Evolutionary conservation across 345 rosid genomes (phyloP).

Genomic region (Jatropha curcas): DNA sequence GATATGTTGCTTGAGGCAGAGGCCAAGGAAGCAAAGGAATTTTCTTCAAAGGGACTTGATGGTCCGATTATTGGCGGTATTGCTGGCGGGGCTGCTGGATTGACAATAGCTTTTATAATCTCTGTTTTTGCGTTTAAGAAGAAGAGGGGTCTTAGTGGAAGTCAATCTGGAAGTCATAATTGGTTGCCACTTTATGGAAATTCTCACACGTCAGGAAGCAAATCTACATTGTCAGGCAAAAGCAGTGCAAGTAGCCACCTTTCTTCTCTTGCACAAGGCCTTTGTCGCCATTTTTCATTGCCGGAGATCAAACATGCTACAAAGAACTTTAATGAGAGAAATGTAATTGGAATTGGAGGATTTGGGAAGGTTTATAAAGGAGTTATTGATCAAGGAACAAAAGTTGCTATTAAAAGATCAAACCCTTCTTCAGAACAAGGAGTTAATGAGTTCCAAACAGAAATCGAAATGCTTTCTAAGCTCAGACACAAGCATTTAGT

Average conservation of each 20-base stretch:
- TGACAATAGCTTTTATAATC: constrained; percentile 15
- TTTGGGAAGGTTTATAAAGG: constrained; percentile 38
- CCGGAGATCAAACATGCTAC: constrained; percentile 30
- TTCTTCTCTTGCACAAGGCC: constrained; percentile 28
- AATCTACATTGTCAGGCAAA: constrained; percentile 39
- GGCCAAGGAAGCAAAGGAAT: constrained; percentile 8
- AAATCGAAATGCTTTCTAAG: constrained; percentile 36
- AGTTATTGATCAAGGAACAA: constrained; percentile 28
- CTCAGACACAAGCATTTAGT: constrained; percentile 38
- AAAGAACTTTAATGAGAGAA: constrained; percentile 24
- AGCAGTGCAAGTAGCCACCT: constrained; percentile 25
- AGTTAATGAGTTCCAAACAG: constrained; percentile 32
- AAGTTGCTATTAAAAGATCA: constrained; percentile 33
- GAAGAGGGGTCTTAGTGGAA: constrained; percentile 12
- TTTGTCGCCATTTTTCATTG: constrained; percentile 33
- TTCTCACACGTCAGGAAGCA: constrained; percentile 34
- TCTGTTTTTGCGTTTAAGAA: constrained; percentile 14
- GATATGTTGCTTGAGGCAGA: constrained; percentile 13
- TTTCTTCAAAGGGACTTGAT: constrained; percentile 14
- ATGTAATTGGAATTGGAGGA: constrained; percentile 36
- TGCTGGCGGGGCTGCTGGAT: constrained; percentile 19
- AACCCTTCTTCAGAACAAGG: constrained; percentile 37
- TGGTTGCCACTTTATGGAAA: constrained; percentile 46
- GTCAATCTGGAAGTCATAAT: not conserved
- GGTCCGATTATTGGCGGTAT: constrained; percentile 18